phyloP scores from a whole-genome alignment of 2,329 filamentous ascomycete genomes.

The Talaromyces sp. region DNA sequence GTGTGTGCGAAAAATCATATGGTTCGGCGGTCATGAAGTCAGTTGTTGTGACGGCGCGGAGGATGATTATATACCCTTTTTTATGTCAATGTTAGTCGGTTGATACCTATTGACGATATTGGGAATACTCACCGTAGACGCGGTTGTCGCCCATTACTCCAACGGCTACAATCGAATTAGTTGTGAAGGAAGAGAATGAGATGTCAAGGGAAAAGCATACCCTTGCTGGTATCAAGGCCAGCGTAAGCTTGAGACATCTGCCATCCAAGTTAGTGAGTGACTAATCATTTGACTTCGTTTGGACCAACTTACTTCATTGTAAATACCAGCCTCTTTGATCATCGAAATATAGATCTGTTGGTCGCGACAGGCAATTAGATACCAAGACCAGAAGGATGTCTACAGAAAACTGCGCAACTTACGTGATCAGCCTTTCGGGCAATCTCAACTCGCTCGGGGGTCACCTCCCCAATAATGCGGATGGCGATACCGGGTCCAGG shows the following conservation, averaged over 20 bases:
- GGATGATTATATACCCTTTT: slow-evolving; percentile 52
- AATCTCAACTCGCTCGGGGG: slow-evolving; percentile 69
- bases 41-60: slow-evolving; percentile 55
- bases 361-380: slow-evolving; percentile 61
- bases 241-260: slow-evolving; percentile 67
- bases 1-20: slow-evolving; percentile 58
- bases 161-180: background rate
- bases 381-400: slow-evolving; percentile 22
- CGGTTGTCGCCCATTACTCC: slow-evolving; percentile 55
- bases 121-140: slow-evolving; percentile 39
- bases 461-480: slow-evolving; percentile 67
- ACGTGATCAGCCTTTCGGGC: slow-evolving; percentile 37
- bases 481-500: slow-evolving; percentile 65
- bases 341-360: slow-evolving; percentile 42
- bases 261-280: background rate
- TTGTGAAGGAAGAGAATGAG: background rate
- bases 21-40: slow-evolving; percentile 72
- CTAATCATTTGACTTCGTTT: background rate
- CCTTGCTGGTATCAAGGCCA: slow-evolving; percentile 54
- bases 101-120: background rate
- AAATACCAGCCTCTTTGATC: slow-evolving; percentile 43
- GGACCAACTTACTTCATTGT: slow-evolving; percentile 23
- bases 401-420: background rate
- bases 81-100: background rate
- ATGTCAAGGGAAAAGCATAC: background rate